Percentiles rank a stretch among this genome's conserved stretches.
phyloP scores from a whole-genome alignment of 768 basidiomycete genomes.

The Rhizopogon vesiculosus region DNA sequence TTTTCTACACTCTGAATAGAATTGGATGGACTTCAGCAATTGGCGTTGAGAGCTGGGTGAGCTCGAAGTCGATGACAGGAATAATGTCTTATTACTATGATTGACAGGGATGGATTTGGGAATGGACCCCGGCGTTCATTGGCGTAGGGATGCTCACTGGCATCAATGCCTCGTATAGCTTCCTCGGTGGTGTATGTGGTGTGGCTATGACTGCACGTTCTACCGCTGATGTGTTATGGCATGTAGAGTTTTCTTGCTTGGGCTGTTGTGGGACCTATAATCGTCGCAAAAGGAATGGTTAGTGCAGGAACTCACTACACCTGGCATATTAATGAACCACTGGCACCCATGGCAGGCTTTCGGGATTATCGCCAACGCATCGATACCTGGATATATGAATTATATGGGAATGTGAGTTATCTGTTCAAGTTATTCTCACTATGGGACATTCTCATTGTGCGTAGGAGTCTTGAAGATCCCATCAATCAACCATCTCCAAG shows the following conservation, averaged over 20 bases:
- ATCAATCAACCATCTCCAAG: constrained; percentile 43
- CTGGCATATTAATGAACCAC: background rate
- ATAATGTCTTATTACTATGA: background rate
- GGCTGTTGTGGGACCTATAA: constrained; percentile 53
- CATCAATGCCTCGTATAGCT: constrained; percentile 50
- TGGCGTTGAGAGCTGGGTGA: constrained; percentile 50
- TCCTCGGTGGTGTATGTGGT: constrained; percentile 33
- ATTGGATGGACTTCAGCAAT: constrained; percentile 56
- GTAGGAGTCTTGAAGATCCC: constrained; percentile 36
- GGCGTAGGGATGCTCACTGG: constrained; percentile 55
- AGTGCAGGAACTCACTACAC: background rate
- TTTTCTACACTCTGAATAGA: constrained; percentile 55
- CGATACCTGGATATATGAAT: constrained; percentile 7
- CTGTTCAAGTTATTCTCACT: background rate
- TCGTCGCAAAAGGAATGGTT: constrained; percentile 46
- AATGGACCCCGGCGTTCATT: constrained; percentile 47
- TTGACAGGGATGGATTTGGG: constrained; percentile 8
- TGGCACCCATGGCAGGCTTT: constrained; percentile 1
- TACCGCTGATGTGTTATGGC: constrained; percentile 1
- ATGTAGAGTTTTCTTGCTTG: constrained; percentile 49
- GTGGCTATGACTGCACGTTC: background rate
- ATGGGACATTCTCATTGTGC: background rate
- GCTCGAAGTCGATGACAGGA: background rate
- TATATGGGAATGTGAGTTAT: constrained; percentile 5
- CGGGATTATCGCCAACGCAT: background rate